Conservation (phyloP, 2,329 filamentous ascomycete species). For the Monosporascus sp. region DNA sequence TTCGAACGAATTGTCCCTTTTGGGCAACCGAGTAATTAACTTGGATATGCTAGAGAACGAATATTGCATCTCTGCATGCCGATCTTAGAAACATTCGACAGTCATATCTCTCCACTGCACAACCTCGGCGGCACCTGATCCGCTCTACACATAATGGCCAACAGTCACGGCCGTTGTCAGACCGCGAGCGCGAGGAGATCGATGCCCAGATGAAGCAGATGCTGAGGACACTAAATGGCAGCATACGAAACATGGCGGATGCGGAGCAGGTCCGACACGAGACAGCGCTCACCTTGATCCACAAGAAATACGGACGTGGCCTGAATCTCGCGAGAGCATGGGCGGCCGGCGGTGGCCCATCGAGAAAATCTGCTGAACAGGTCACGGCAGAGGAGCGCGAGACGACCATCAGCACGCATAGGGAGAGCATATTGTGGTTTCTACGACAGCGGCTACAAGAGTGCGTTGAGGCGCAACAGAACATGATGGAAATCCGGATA, state of each 20-base stretch:
- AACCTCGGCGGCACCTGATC: slow-evolving; percentile 53
- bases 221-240: slow-evolving; percentile 76
- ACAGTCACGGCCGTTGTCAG: slow-evolving; percentile 58
- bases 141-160: slow-evolving; percentile 38
- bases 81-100: slow-evolving; percentile 82
- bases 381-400: slow-evolving; percentile 64
- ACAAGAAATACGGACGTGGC: slow-evolving; percentile 62
- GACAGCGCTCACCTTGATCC: slow-evolving; percentile 64
- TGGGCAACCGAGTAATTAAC: slow-evolving; percentile 1
- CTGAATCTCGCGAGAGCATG: slow-evolving; percentile 60
- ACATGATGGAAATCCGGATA: slow-evolving; percentile 89
- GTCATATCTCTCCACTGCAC: slow-evolving; percentile 81
- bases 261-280: slow-evolving; percentile 78
- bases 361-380: slow-evolving; percentile 59
- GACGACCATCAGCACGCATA: slow-evolving; percentile 61
- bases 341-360: slow-evolving; percentile 58
- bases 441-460: slow-evolving; percentile 70
- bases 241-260: slow-evolving; percentile 73
- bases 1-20: slow-evolving; percentile 11
- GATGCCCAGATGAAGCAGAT: slow-evolving; percentile 83
- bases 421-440: slow-evolving; percentile 81
- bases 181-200: slow-evolving; percentile 78
- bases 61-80: slow-evolving; percentile 72
- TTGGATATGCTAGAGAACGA: slow-evolving; percentile 55
- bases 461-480: slow-evolving; percentile 72